A percentile compares a stretch with the other conserved stretches of the same genome.
These are phyloP conservation scores for Amanita rubescens DNA, from an alignment of 768 basidiomycete genomes.

Conservation along the genomic window DNA sequence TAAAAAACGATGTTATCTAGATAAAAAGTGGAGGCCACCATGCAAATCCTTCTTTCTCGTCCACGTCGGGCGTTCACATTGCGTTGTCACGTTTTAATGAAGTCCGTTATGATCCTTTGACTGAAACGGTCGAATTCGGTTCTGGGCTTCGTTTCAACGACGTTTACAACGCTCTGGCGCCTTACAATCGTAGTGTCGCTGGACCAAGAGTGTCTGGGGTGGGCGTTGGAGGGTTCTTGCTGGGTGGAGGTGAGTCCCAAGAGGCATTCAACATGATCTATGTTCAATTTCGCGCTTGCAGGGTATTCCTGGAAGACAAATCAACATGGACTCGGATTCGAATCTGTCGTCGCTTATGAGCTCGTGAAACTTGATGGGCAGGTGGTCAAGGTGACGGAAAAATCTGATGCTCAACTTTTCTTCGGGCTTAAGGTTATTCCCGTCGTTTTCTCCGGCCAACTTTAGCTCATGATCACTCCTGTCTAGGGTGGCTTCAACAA, in stretches of 20 bases:
- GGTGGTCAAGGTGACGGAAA: no score
- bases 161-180: no score
- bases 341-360: background rate
- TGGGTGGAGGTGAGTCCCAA: background rate
- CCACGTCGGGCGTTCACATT: background rate
- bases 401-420: background rate
- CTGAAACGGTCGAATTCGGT: background rate
- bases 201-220: no score
- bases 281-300: background rate
- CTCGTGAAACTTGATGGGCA: no score
- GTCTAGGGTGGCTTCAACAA: no score
- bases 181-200: no score
- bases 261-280: background rate
- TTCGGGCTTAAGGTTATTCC: background rate
- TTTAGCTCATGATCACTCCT: no score
- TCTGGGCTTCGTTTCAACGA: background rate
- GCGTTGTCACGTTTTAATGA: background rate
- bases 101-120: background rate
- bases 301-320: background rate
- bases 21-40: no score
- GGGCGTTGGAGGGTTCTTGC: no score
- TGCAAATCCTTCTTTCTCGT: constrained; percentile 21
- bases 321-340: background rate
- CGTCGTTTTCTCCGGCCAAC: no score
- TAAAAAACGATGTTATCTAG: no score